phyloP scores from a whole-genome alignment of 257 asterid species.

The Gentiana macrophylla region DNA sequence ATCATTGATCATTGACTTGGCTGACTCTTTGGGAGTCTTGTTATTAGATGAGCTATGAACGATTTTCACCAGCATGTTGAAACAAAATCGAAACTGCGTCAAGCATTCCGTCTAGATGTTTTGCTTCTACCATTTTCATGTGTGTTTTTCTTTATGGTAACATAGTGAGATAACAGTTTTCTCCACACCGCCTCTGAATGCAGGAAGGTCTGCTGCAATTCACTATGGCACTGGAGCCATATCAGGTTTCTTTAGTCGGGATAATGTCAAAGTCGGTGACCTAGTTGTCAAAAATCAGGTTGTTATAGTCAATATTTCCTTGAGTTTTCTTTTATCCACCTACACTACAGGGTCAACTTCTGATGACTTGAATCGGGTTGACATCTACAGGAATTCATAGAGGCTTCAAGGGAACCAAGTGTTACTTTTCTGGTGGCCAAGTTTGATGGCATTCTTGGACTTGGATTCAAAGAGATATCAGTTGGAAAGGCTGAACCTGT shows the following conservation, averaged over 20 bases:
- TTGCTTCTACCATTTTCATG: not conserved
- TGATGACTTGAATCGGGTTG: conserved; percentile 8
- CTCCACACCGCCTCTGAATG: not conserved
- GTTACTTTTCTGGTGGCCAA: conserved; percentile 85
- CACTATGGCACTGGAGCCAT: conserved; percentile 92
- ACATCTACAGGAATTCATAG: conserved; percentile 63
- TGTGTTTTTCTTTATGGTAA: not conserved
- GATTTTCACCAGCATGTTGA: not conserved
- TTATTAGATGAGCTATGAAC: no score
- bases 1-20: not conserved
- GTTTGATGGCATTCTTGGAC: conserved; percentile 93
- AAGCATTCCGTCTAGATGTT: no score
- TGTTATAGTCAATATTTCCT: not conserved
- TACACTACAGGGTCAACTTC: not conserved
- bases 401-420: conserved; percentile 89
- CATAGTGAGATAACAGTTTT: not conserved
- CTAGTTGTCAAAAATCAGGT: conserved; percentile 73
- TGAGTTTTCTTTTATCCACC: not conserved
- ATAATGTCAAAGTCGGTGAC: conserved; percentile 68
- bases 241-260: conserved; percentile 86
- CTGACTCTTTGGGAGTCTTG: no score
- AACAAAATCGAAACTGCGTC: not conserved
- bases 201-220: conserved; percentile 88
- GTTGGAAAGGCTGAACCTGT: conserved; percentile 84
- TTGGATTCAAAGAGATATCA: conserved; percentile 88